These are phyloP conservation scores for Mycena metata DNA, from an alignment of 768 basidiomycete species.

Conservation along the genomic window DNA sequence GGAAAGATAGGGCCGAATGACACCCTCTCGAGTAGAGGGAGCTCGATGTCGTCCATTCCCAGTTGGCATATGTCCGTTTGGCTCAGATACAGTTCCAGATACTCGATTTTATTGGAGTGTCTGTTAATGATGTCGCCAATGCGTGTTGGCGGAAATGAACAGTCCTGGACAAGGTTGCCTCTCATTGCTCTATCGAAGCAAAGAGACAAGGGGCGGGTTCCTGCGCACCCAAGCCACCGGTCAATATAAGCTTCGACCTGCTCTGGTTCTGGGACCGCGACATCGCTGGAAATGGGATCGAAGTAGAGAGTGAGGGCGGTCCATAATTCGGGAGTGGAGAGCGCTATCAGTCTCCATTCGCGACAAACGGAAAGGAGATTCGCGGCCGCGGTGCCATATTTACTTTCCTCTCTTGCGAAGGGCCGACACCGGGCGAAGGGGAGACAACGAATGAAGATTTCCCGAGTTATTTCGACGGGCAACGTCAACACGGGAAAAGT, in stretches of 20 bases:
- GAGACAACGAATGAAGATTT: no score
- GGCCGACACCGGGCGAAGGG: no score
- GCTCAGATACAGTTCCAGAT: neutral
- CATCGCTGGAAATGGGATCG: neutral
- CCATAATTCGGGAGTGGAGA: slow-evolving; percentile 4
- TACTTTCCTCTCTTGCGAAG: neutral
- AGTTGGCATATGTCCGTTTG: neutral
- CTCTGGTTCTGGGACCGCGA: neutral
- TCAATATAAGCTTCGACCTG: neutral
- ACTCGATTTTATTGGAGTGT: neutral
- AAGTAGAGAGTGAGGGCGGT: neutral
- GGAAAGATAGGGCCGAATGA: neutral
- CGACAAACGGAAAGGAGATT: neutral
- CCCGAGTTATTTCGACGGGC: no score
- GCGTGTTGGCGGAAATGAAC: neutral
- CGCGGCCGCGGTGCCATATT: neutral
- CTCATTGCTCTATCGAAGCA: neutral
- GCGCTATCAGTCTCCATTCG: neutral
- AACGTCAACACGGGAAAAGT: no score
- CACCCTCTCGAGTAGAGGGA: neutral
- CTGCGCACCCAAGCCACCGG: neutral
- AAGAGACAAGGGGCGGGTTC: neutral
- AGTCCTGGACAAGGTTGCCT: neutral
- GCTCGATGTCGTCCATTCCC: neutral
- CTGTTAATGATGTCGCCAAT: neutral